These are phyloP conservation scores for Lachnellula willkommii DNA, from an alignment of 2,329 filamentous ascomycete species.

Conservation along the genomic window DNA sequence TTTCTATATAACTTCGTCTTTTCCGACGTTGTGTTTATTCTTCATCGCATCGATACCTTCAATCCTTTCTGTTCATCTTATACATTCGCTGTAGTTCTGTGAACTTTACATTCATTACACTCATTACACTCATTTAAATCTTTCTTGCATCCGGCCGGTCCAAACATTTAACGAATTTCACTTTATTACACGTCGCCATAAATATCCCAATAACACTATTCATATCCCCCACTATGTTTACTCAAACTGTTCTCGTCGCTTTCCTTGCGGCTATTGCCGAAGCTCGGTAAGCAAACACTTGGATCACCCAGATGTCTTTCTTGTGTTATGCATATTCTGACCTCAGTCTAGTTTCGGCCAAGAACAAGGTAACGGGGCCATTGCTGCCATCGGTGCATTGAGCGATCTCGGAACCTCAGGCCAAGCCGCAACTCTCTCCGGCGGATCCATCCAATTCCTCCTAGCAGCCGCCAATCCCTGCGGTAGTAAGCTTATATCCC, in stretches of 20 bases:
- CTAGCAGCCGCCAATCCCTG: conserved; percentile 62
- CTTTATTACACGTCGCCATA: conserved; percentile 9
- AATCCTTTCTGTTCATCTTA: conserved; percentile 15
- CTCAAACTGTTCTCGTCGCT: conserved; percentile 22
- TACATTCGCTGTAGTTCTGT: conserved; percentile 28
- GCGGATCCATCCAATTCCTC: conserved; percentile 55
- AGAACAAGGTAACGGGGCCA: conserved; percentile 49
- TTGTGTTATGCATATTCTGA: too few species aligned
- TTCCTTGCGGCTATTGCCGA: conserved; percentile 25
- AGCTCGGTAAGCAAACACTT: conserved; percentile 25
- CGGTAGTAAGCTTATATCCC: conserved; percentile 43
- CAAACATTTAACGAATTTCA: conserved; percentile 11
- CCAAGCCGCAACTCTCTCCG: conserved; percentile 58
- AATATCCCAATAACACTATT: conserved; percentile 5
- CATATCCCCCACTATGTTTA: conserved; percentile 21
- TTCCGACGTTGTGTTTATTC: conserved; percentile 4
- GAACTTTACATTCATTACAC: conserved; percentile 28
- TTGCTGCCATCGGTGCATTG: conserved; percentile 49
- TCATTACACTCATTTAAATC: conserved; percentile 20
- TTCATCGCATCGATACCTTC: conserved; percentile 11
- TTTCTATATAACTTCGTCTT: conserved; percentile 10
- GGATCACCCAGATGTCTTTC: background rate
- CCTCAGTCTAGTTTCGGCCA: conserved; percentile 48
- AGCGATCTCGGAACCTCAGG: conserved; percentile 52
- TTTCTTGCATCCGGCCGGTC: conserved; percentile 24